Conservation (phyloP, 805 yeast genomes). For the Debaryomyces hansenii region DNA sequence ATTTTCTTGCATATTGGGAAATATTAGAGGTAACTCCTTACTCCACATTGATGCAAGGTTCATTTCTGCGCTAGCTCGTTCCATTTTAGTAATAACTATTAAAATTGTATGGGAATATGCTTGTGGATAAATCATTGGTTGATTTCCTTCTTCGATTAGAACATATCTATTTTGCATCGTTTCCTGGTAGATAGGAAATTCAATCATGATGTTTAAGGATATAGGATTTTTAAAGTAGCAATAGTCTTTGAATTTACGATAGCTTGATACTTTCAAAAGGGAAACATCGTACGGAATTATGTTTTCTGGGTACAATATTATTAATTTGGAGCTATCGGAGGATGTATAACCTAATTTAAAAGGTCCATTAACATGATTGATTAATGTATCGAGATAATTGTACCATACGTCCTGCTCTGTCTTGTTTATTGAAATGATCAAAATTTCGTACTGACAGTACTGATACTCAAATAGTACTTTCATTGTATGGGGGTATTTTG, state of each 20-base stretch:
- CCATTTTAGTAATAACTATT: slow-evolving; percentile 9
- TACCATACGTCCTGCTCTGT: slow-evolving; percentile 45
- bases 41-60: slow-evolving; percentile 9
- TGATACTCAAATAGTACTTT: slow-evolving; percentile 49
- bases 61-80: slow-evolving; percentile 7
- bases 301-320: slow-evolving; percentile 14
- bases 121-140: background rate
- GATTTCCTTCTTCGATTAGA: slow-evolving; percentile 1
- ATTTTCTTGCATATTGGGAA: background rate
- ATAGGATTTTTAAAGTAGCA: slow-evolving; percentile 15
- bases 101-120: background rate
- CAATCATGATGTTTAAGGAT: slow-evolving; percentile 4
- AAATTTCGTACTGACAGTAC: slow-evolving; percentile 44
- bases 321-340: slow-evolving; percentile 1
- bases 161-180: background rate
- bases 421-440: slow-evolving; percentile 30
- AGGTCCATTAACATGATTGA: slow-evolving; percentile 28
- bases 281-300: slow-evolving; percentile 19
- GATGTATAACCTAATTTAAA: slow-evolving; percentile 17
- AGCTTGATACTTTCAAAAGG: slow-evolving; percentile 1
- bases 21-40: slow-evolving; percentile 9
- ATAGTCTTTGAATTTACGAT: slow-evolving; percentile 1
- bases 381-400: slow-evolving; percentile 20
- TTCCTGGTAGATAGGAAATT: slow-evolving; percentile 5
- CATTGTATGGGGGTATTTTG: slow-evolving; percentile 30